Base-by-base conservation (phyloP, 345 rosid species). In the Microthlaspi erraticum region DNA sequence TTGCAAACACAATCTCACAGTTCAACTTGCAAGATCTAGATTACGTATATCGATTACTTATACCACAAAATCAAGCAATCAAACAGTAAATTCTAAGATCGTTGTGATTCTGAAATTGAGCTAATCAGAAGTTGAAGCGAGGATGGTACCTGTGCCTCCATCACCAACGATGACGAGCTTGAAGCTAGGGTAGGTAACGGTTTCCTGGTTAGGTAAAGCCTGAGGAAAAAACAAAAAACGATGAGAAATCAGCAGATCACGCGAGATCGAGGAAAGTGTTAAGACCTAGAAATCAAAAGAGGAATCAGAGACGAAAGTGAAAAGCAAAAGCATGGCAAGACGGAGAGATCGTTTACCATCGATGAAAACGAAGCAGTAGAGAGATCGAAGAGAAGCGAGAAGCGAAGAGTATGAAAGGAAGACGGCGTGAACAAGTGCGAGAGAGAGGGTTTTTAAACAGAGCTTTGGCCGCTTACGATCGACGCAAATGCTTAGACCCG, bases 81-180 rank as follows among this genome's bases (percentile, higher is more conserved):
- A 26, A 26, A 26, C 29, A 26, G 29, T 26, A 26, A 26, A 26
- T 0, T 42, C 66, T 42, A 32, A 32, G 17, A 31, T 62, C 17
- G 29, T 17, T 17, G 38, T 20, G 29, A 1, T 60, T 43, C 20
- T 26, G 26, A 29, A 44, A 62, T 11, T 63, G 68, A 63, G 6
- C 18, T 10, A 60, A 26, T 59, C 36, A 6, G 36, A 26, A 6
- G 3, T 0, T 1, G 8, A 64, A 36, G 45, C 8, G 0, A 19
- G 6, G 61, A 10, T 7, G 20, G 39, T 81, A 93, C 99, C 99
- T 20, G 99, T 94, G 64, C 97, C 99, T 9, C 88, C 88, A 59
- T 94, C 97, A 10, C 99, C 99, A 8, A 94, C 99, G 68, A 94
- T 81, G 6, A 94, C 93, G 20, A 94, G 97, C 89, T 94, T 94